phyloP scores from a whole-genome alignment of 495 filamentous ascomycete genomes.

The Podospora bellae-mahoneyi region DNA sequence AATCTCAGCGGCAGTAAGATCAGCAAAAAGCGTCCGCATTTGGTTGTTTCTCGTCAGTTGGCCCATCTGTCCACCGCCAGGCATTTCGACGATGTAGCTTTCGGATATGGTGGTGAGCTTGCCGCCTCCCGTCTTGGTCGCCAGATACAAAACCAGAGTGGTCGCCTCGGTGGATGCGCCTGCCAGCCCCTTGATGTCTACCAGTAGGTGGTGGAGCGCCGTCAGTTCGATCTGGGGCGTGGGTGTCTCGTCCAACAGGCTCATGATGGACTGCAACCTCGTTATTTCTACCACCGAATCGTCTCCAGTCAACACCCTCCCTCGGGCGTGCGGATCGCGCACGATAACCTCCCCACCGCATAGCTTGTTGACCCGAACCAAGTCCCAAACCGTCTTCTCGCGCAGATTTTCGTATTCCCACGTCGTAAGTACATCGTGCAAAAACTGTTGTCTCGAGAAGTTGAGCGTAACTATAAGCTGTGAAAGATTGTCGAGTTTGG shows the following conservation, averaged over 20 bases:
- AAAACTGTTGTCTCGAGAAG: constrained; percentile 76
- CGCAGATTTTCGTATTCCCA: constrained; percentile 73
- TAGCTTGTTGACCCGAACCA: constrained; percentile 90
- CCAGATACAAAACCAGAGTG: constrained; percentile 76
- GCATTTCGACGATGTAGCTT: constrained; percentile 75
- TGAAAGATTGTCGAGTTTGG: constrained; percentile 74
- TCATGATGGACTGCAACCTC: constrained; percentile 91
- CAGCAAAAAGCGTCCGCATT: constrained; percentile 82
- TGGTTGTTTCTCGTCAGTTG: constrained; percentile 56
- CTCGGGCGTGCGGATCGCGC: constrained; percentile 76
- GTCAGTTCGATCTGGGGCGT: constrained; percentile 61
- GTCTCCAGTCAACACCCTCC: constrained; percentile 81
- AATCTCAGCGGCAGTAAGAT: constrained; percentile 76
- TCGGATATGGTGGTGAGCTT: constrained; percentile 70
- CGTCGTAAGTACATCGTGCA: constrained; percentile 86
- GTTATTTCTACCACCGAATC: constrained; percentile 92
- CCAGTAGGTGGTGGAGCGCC: constrained; percentile 76
- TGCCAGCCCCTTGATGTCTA: constrained; percentile 77
- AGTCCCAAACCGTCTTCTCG: constrained; percentile 88
- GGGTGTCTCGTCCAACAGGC: constrained; percentile 78
- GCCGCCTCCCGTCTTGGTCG: constrained; percentile 60
- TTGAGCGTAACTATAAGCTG: constrained; percentile 75
- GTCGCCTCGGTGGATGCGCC: constrained; percentile 68
- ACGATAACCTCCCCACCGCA: constrained; percentile 91
- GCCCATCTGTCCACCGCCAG: constrained; percentile 63